Evolutionary conservation across 1,284 basidiomycete species (phyloP).

Genomic region (Ustilago crameri): DNA sequence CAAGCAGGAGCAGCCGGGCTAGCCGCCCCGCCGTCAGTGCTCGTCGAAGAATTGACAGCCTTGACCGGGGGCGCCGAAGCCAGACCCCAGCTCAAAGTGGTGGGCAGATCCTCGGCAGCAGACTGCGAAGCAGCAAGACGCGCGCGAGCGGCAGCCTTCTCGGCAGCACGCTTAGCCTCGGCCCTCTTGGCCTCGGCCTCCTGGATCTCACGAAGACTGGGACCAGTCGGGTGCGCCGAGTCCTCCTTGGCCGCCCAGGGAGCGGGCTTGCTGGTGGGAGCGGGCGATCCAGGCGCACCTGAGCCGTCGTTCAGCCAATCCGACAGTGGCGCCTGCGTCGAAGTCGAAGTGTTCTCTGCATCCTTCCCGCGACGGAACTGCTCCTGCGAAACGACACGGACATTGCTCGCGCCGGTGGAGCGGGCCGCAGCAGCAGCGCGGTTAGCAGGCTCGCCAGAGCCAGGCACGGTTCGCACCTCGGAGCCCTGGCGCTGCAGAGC

Average conservation of each 20-base stretch:
- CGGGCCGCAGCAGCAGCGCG: slow-evolving; percentile 27
- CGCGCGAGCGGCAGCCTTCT: slow-evolving; percentile 65
- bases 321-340: slow-evolving; percentile 38
- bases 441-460: slow-evolving; percentile 24
- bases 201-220: slow-evolving; percentile 90
- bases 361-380: slow-evolving; percentile 48
- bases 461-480: slow-evolving; percentile 19
- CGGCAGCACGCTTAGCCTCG: slow-evolving; percentile 74
- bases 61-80: slow-evolving; percentile 66
- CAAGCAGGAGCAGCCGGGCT: slow-evolving; percentile 69
- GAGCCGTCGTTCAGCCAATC: slow-evolving; percentile 47
- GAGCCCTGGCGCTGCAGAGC: slow-evolving; percentile 24
- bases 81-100: slow-evolving; percentile 70
- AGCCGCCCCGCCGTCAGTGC: slow-evolving; percentile 73
- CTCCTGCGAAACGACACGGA: slow-evolving; percentile 55
- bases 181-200: slow-evolving; percentile 86
- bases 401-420: slow-evolving; percentile 45
- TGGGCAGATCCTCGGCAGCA: slow-evolving; percentile 49
- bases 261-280: slow-evolving; percentile 51
- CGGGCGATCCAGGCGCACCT: slow-evolving; percentile 13
- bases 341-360: slow-evolving; percentile 4
- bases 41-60: slow-evolving; percentile 55
- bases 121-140: slow-evolving; percentile 56
- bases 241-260: slow-evolving; percentile 64
- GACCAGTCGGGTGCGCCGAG: slow-evolving; percentile 33